phyloP scores from a whole-genome alignment of 23 red algal genomes.

The Cyanidium caldarium region DNA sequence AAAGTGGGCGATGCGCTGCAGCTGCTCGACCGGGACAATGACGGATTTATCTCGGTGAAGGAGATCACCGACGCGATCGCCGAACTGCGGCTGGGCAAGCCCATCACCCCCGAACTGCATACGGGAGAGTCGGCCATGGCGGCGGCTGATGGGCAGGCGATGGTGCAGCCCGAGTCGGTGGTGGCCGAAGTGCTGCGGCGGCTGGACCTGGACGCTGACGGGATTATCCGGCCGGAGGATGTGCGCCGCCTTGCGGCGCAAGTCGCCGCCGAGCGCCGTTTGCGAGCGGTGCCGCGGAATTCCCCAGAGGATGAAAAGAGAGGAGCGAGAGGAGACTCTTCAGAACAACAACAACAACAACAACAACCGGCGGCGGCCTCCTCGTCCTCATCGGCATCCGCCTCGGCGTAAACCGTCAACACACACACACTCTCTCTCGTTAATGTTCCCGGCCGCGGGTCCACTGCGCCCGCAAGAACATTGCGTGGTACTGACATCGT shows the following conservation, averaged over 20 bases:
- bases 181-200: constrained; percentile 44
- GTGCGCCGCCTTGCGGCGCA: constrained; percentile 31
- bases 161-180: constrained; percentile 38
- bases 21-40: constrained; percentile 89
- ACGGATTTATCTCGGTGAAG: constrained; percentile 64
- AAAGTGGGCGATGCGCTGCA: constrained; percentile 85
- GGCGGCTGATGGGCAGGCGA: constrained; percentile 3
- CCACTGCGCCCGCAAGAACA: too few species aligned
- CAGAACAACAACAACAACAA: too few species aligned
- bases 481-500: too few species aligned
- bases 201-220: constrained; percentile 66
- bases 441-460: too few species aligned
- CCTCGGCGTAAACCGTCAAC: too few species aligned
- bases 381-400: too few species aligned
- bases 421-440: too few species aligned
- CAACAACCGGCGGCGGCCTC: too few species aligned
- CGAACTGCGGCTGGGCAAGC: not conserved
- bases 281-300: too few species aligned
- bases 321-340: too few species aligned
- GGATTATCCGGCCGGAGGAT: constrained; percentile 56
- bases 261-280: not conserved
- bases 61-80: constrained; percentile 43
- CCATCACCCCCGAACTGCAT: not conserved
- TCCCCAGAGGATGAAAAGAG: too few species aligned
- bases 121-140: not conserved